Evolutionary conservation across 1,139 yeast genomes (phyloP).

Genomic region (Pneumocystis wakefieldiae): DNA sequence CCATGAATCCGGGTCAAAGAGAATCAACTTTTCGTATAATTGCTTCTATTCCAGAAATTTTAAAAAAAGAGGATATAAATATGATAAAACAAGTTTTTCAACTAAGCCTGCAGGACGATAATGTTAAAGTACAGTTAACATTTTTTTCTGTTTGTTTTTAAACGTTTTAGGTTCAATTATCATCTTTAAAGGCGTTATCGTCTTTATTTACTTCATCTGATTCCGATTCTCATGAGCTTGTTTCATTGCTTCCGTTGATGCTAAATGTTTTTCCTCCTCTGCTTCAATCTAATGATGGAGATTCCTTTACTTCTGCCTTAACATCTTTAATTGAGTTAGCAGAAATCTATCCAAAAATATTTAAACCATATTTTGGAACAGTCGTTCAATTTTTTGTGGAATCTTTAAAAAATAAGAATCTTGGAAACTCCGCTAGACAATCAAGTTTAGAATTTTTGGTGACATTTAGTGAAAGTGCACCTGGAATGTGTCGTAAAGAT

Average conservation of each 20-base stretch:
- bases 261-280: slow-evolving; percentile 78
- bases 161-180: slow-evolving; percentile 46
- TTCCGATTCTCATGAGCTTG: slow-evolving; percentile 61
- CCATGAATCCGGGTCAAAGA: slow-evolving; percentile 57
- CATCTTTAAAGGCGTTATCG: slow-evolving; percentile 85
- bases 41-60: slow-evolving; percentile 66
- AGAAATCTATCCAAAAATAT: slow-evolving; percentile 87
- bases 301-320: slow-evolving; percentile 71
- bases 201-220: slow-evolving; percentile 75
- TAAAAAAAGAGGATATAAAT: slow-evolving; percentile 42
- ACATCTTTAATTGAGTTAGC: slow-evolving; percentile 82
- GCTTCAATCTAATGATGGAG: slow-evolving; percentile 60
- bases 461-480: slow-evolving; percentile 83
- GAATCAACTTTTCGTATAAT: slow-evolving; percentile 86
- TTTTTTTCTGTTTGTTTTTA: not conserved
- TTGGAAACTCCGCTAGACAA: slow-evolving; percentile 66
- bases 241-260: slow-evolving; percentile 66
- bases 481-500: slow-evolving; percentile 82
- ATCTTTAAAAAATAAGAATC: slow-evolving; percentile 64
- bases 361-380: slow-evolving; percentile 75
- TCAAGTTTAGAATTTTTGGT: slow-evolving; percentile 80
- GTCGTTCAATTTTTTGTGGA: slow-evolving; percentile 71
- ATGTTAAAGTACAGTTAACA: slow-evolving; percentile 34
- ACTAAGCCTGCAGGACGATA: slow-evolving; percentile 60
- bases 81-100: slow-evolving; percentile 57